Percentiles rank a stretch among this genome's conserved stretches.
Conservation (phyloP, 768 basidiomycete species). For the Hygrocybe coccinea region DNA sequence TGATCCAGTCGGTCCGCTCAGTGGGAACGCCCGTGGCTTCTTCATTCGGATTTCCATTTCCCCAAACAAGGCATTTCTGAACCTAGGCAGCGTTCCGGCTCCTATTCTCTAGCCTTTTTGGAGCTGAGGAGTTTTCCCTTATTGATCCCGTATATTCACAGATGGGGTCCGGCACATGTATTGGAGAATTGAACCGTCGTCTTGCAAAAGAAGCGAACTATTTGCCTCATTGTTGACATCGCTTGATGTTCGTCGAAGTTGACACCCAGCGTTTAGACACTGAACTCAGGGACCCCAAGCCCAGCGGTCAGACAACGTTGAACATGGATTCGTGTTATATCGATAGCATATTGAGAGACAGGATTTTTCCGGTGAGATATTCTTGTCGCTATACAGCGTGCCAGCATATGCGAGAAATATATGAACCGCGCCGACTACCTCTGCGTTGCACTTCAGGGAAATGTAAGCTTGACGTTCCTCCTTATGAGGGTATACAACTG, state of each 20-base stretch:
- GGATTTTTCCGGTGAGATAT: no score
- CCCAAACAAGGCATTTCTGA: conserved; percentile 1
- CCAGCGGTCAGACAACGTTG: no score
- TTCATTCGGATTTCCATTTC: background rate
- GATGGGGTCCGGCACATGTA: background rate
- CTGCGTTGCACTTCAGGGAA: background rate
- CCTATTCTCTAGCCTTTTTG: background rate
- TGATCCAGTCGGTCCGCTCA: background rate
- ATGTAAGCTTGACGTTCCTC: background rate
- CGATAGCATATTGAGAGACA: background rate
- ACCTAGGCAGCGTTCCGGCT: background rate
- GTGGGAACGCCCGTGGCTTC: background rate
- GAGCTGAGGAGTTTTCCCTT: background rate
- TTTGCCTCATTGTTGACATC: no score
- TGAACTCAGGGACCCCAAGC: no score
- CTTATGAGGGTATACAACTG: background rate
- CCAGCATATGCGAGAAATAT: no score
- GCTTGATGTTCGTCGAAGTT: no score
- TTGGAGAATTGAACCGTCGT: background rate
- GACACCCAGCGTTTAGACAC: no score
- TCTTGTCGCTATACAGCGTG: no score
- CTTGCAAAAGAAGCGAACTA: no score
- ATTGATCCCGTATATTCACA: background rate
- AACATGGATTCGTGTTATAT: background rate
- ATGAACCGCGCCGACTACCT: background rate